Conservation (phyloP, 352 stramenopile species). For the Aphanomyces cochlioides region DNA sequence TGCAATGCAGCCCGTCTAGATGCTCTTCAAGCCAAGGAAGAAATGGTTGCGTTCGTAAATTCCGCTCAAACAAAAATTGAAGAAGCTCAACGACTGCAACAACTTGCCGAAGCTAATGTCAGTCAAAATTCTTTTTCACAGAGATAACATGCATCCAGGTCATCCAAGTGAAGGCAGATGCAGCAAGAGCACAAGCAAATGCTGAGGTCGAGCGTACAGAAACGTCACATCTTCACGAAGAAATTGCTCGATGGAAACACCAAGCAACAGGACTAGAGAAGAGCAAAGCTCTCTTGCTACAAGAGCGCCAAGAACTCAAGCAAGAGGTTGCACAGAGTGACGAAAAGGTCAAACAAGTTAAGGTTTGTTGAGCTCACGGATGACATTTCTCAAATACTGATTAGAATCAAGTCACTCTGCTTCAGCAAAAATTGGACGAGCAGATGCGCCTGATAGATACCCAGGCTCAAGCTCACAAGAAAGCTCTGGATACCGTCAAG, state of each 20-base stretch:
- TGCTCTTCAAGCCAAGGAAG: no score
- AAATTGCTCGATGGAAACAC: slow-evolving; percentile 57
- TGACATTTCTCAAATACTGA: slow-evolving; percentile 39
- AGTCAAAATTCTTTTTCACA: no score
- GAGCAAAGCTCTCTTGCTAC: slow-evolving; percentile 39
- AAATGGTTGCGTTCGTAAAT: no score
- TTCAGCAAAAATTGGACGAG: slow-evolving; percentile 38
- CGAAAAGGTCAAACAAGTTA: slow-evolving; percentile 39
- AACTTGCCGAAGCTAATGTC: no score
- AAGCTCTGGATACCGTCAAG: slow-evolving; percentile 18
- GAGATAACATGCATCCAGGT: no score
- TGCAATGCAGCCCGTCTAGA: background rate
- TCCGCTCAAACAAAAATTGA: no score
- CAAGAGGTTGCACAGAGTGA: slow-evolving; percentile 39
- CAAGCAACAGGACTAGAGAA: slow-evolving; percentile 50
- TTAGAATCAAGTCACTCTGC: slow-evolving; percentile 36
- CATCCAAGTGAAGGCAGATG: slow-evolving; percentile 33
- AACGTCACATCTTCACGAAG: slow-evolving; percentile 43
- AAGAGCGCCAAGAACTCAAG: slow-evolving; percentile 43
- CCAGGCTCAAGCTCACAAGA: background rate
- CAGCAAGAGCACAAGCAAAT: slow-evolving; percentile 39
- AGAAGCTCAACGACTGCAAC: no score
- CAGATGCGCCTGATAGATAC: background rate
- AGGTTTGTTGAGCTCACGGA: slow-evolving; percentile 33
- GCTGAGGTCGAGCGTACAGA: slow-evolving; percentile 42